Conservation (phyloP, 164 flowering plant genomes). For the Buxus sempervirens region DNA sequence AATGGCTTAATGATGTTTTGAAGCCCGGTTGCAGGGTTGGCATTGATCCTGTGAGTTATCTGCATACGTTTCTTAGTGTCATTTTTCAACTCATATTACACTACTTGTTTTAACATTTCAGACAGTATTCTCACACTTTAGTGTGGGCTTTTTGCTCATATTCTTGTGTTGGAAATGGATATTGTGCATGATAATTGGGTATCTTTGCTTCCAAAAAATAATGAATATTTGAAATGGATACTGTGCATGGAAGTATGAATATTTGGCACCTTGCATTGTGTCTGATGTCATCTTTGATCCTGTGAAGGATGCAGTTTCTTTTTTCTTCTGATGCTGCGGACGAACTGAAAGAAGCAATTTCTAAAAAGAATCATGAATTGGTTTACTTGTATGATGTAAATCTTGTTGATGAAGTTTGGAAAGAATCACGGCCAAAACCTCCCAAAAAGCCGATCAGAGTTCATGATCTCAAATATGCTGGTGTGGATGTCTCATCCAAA, state of each 20-base stretch:
- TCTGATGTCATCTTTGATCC: constrained; percentile 44
- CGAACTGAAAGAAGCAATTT: constrained; percentile 66
- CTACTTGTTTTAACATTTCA: background rate
- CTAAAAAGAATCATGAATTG: constrained; percentile 66
- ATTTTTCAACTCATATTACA: background rate
- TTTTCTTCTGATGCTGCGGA: constrained; percentile 93
- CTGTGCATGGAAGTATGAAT: too few relatives aligned
- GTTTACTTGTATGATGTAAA: constrained; percentile 61
- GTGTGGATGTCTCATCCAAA: constrained; percentile 69
- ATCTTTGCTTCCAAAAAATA: too few relatives aligned
- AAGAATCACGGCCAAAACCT: constrained; percentile 69
- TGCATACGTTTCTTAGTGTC: background rate
- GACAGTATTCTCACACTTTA: background rate
- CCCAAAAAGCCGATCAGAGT: constrained; percentile 66
- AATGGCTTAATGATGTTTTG: constrained; percentile 89
- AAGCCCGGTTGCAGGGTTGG: constrained; percentile 87
- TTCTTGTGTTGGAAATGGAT: too few relatives aligned
- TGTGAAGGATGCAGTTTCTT: constrained; percentile 93
- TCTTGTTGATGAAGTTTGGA: constrained; percentile 95
- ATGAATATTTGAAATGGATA: too few relatives aligned
- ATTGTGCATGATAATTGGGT: too few relatives aligned
- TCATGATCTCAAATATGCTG: constrained; percentile 87
- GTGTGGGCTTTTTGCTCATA: too few relatives aligned
- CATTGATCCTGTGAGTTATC: constrained; percentile 86
- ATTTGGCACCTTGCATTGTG: constrained; percentile 9